Base-by-base conservation (phyloP, 768 basidiomycete species). In the Tricholoma bakamatsutake region DNA sequence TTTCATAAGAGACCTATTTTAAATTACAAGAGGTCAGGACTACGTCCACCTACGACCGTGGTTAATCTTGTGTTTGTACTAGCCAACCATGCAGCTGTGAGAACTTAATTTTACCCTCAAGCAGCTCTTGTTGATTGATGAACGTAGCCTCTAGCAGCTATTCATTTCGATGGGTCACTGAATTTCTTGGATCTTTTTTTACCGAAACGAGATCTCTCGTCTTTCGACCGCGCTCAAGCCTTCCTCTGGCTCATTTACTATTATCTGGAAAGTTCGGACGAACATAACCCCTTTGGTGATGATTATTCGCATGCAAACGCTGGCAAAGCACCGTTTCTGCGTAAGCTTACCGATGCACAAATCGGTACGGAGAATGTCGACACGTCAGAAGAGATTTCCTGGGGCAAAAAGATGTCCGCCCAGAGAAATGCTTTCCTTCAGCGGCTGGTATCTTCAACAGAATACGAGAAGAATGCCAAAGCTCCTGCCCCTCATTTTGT, bases 101-200 rank as follows among this genome's bases (percentile, higher is more conserved):
- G 77, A 54, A 55, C 31, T 49, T 59, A 39, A 54, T 27, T 46
- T 21, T 40, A 45, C 40, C 21, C 45, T 30, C 45, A 27, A n/a
- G n/a, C 43, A 40, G 33, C 21, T 48, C 40, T 47, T 52, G 57
- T 55, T 33, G 50, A 57, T 55, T 35, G 53, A 51, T 45, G 54
- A 31, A 43, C 35, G 21, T 54, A 86, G 84, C 83, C 84, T 35
- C 73, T 85, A 45, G 78, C 84, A 21, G 72, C 74, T 54, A 73
- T 79, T 33, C 90, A 93, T 71, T 93, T 93, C 64, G 88, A 90
- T 47, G 78, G 83, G 17, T 77, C 74, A 10, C 64, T 88, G 33
- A 88, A 90, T 66, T 88, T 94, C 58, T 75, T 92, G 43, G 92
- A 95, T 70, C 76, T 95, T 39, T 95, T 95, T 69, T 77, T 91